Evolutionary conservation across 305 asterid species (phyloP).

Genomic region (Ajuga reptans): DNA sequence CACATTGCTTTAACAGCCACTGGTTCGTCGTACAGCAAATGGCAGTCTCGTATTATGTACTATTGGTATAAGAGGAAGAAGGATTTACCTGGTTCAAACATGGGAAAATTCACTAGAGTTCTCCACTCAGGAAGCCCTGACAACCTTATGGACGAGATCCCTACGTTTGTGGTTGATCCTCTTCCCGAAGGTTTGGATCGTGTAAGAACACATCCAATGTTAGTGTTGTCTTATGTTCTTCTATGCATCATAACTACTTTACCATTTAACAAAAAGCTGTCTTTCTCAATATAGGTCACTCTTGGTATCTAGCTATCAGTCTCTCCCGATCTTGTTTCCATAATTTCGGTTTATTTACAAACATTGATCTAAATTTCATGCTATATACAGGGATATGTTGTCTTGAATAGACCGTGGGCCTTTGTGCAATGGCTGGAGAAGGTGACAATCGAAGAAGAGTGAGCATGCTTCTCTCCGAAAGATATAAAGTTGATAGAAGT

Average conservation of each 20-base stretch:
- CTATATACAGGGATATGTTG: constrained; percentile 28
- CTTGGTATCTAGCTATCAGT: background rate
- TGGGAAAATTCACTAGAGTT: constrained; percentile 51
- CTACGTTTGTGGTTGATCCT: constrained; percentile 51
- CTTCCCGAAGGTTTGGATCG: constrained; percentile 45
- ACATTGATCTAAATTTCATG: background rate
- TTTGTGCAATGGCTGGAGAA: constrained; percentile 37
- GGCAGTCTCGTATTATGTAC: constrained; percentile 62
- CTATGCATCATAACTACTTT: background rate
- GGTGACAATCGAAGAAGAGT: constrained; percentile 31
- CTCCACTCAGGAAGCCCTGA: constrained; percentile 52
- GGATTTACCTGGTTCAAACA: constrained; percentile 46
- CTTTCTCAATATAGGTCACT: background rate
- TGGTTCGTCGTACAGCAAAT: constrained; percentile 38
- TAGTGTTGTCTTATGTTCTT: background rate
- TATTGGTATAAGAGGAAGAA: constrained; percentile 50
- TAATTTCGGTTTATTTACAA: background rate
- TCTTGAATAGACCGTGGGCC: constrained; percentile 35
- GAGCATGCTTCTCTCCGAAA: constrained; percentile 4
- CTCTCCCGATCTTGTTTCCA: background rate
- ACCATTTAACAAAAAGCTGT: background rate
- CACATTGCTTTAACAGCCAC: constrained; percentile 42
- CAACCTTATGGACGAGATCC: constrained; percentile 52
- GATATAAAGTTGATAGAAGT: background rate
- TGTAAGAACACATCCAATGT: constrained; percentile 12